These are phyloP conservation scores for Ustilago tritici DNA, from an alignment of 1,284 basidiomycete genomes.

Conservation along the genomic window DNA sequence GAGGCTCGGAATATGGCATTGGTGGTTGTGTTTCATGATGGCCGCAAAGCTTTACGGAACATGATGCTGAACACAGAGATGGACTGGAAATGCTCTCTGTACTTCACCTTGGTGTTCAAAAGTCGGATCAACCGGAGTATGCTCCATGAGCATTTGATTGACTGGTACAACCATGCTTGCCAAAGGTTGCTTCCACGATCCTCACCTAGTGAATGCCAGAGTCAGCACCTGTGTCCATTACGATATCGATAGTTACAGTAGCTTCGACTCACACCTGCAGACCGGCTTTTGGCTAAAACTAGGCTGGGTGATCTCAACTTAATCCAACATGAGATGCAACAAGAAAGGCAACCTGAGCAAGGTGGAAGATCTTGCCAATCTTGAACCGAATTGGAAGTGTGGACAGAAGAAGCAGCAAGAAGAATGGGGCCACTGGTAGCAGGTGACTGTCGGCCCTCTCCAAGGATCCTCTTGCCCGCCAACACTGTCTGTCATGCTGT, in stretches of 20 bases:
- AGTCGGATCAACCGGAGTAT: neutral
- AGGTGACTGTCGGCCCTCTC: neutral
- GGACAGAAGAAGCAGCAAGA: neutral
- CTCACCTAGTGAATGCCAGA: neutral
- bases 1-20: neutral
- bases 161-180: neutral
- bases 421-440: neutral
- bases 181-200: neutral
- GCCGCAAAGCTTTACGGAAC: neutral
- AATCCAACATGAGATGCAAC: neutral
- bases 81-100: neutral
- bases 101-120: neutral
- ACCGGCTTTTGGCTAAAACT: too few relatives aligned
- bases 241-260: too few relatives aligned
- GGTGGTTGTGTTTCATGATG: neutral
- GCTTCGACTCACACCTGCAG: too few relatives aligned
- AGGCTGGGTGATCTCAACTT: neutral
- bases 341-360: neutral
- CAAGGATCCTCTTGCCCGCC: neutral
- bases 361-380: constrained; percentile 7
- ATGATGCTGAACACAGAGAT: neutral
- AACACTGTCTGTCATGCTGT: neutral
- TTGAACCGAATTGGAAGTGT: neutral
- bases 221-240: neutral
- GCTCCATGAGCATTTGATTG: neutral